Evolutionary conservation across 176 grass and related monocot species (phyloP).

Genomic region (Microstegium vimineum): DNA sequence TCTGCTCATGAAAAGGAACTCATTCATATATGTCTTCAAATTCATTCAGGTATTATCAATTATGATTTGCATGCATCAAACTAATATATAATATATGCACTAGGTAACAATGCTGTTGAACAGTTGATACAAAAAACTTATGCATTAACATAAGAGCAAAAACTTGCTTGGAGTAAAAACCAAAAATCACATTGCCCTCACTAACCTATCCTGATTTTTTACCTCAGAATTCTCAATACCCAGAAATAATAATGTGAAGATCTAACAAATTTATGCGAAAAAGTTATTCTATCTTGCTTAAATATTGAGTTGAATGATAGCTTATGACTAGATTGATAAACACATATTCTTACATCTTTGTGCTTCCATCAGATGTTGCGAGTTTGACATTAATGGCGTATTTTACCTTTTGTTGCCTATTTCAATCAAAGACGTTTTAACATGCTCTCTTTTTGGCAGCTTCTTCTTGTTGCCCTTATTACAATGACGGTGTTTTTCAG

Average conservation of each 20-base stretch:
- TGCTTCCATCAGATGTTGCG: not conserved
- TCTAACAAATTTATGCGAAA: not conserved
- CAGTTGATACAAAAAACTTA: not conserved
- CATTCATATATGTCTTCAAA: conserved; percentile 97
- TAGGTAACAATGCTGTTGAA: not conserved
- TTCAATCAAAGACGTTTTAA: conserved; percentile 17
- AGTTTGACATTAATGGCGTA: not conserved
- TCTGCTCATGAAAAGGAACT: conserved; percentile 93
- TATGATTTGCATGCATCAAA: conserved; percentile 2
- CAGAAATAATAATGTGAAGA: not conserved
- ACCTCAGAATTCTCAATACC: not conserved
- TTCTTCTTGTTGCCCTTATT: conserved; percentile 95
- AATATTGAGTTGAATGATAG: not conserved
- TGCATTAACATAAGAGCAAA: not conserved
- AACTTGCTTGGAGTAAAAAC: not conserved
- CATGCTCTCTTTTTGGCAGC: conserved; percentile 45
- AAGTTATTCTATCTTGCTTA: conserved; percentile 3
- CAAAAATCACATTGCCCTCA: not conserved
- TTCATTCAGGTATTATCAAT: conserved; percentile 84
- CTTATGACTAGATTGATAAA: not conserved
- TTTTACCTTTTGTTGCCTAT: conserved; percentile 14
- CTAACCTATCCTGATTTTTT: not conserved
- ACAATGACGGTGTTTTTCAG: conserved; percentile 99
- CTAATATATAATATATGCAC: not conserved
- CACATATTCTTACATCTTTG: not conserved